A percentile compares a stretch with the other conserved stretches of the same genome.
Evolutionary conservation across 2,329 filamentous ascomycete species (phyloP).

Genomic region (Curvularia verruculosa): DNA sequence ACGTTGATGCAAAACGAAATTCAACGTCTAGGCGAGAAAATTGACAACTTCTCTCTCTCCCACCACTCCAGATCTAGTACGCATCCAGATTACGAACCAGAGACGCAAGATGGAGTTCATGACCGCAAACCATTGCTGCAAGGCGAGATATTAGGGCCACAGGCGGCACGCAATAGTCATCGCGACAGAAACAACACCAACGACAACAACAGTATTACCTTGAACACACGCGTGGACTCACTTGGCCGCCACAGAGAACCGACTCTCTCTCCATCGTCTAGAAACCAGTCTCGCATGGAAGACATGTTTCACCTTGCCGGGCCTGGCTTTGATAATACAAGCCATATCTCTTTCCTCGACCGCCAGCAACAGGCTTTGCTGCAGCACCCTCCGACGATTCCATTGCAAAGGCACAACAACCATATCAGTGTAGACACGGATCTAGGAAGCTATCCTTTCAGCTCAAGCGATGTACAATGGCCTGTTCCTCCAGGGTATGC

Average conservation of each 20-base stretch:
- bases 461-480: conserved; percentile 23
- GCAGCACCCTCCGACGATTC: conserved; percentile 1
- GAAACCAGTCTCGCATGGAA: conserved; percentile 9
- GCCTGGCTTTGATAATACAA: conserved; percentile 5
- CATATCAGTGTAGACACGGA: conserved; percentile 19
- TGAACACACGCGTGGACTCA: conserved; percentile 11
- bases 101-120: conserved; percentile 35
- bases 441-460: conserved; percentile 25
- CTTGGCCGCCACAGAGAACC: conserved; percentile 7
- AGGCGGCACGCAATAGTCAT: conserved; percentile 1
- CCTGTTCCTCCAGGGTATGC: conserved; percentile 28
- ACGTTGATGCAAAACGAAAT: conserved; percentile 39
- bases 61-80: conserved; percentile 14
- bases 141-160: conserved; percentile 10
- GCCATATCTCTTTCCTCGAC: neutral
- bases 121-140: conserved; percentile 21
- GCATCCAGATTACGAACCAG: conserved; percentile 31
- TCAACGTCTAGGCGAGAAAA: conserved; percentile 41
- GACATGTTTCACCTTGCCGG: conserved; percentile 10
- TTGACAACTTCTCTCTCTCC: conserved; percentile 33
- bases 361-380: conserved; percentile 5
- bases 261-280: neutral
- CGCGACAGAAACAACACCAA: neutral
- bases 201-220: neutral
- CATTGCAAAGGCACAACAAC: conserved; percentile 13